Conservation (phyloP, 345 rosid species). For the Ailanthus altissimus region DNA sequence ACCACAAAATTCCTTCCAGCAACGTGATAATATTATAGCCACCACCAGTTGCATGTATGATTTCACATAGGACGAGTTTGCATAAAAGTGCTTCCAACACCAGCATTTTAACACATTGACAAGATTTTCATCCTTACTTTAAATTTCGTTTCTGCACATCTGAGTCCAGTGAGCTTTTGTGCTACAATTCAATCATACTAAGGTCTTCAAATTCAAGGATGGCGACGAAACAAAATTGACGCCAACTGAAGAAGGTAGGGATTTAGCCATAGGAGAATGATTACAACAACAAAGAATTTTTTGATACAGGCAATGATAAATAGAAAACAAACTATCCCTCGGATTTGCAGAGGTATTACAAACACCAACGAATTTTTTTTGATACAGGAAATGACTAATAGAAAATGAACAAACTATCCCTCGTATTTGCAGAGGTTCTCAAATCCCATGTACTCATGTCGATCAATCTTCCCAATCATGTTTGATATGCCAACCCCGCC, state of each 20-base stretch:
- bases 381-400: background rate
- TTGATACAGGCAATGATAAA: background rate
- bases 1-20: too few relatives aligned
- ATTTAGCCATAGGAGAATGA: background rate
- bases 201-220: too few relatives aligned
- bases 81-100: too few relatives aligned
- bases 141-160: too few relatives aligned
- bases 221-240: background rate
- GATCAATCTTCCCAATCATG: conserved; percentile 38
- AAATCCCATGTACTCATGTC: conserved; percentile 52
- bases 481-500: conserved; percentile 57
- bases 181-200: too few relatives aligned
- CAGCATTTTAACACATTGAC: too few relatives aligned
- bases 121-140: too few relatives aligned
- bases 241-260: background rate
- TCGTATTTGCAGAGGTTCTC: conserved; percentile 49
- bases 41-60: too few relatives aligned
- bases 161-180: too few relatives aligned
- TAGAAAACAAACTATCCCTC: background rate
- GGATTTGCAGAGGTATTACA: conserved; percentile 41
- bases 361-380: background rate
- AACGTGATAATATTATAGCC: too few relatives aligned
- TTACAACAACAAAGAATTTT: background rate
- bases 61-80: too few relatives aligned
- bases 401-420: background rate